Base-by-base conservation (phyloP, 495 filamentous ascomycete species). In the Trypethelium eluteriae region DNA sequence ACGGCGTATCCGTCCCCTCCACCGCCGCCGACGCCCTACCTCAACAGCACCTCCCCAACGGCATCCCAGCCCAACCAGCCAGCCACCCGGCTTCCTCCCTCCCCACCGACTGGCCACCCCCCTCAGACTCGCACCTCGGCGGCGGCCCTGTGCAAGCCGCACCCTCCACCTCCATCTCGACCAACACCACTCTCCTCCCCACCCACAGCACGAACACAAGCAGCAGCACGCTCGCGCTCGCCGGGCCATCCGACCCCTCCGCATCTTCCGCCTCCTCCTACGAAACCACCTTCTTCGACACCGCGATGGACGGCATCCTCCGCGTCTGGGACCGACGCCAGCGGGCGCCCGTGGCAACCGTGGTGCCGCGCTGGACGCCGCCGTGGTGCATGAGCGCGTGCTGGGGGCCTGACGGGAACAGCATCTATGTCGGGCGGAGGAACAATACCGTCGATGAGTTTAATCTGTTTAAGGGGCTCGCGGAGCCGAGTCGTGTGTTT, bases 331-430 rank as follows among this genome's bases (percentile, higher is more conserved):
- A 98, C 74, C 84, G 92, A 49, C 85, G 94, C 18, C 82, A 88
- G 69, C 84, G 82, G 12, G 83, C 86, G 64, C 88, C 95, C 2
- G 79, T 97, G 12, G 91, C 95, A 38, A 83, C 86, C 44, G 91
- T 97, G 62, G 80, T 79, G 16, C 88, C 89, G 63, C 80, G 82
- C 10, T 81, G 79, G 34, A 86, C 88, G 6, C 92, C 95, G 2
- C 94, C 92, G 9, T 98, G 95, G 95, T 97, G 93, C 76, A 98
- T 96, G 88, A 91, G 88, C 68, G 92, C 91, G n/a, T 95, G 91
- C 77, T 98, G 95, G 94, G 92, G 88, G 67, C 92, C 92, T 2
- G 89, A 96, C 76, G 94, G 94, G 36, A 97, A 98, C 76, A 93
- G 83, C 76, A 92, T 98, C 65, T 98, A 96, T 76, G 92, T 89